A percentile compares a stretch with the other conserved stretches of the same genome.
These are phyloP conservation scores for Malus domestica DNA, from an alignment of 306 rosid species.

Conservation along the genomic window ASM211411v1 NC_041792.1:11102907-11103406, in stretches of 20 bases:
- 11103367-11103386: too few relatives aligned
- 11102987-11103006: not conserved
- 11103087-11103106: not conserved
- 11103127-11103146: too few relatives aligned
- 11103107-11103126: not conserved
- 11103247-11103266: too few relatives aligned
- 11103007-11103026: not conserved
- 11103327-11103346: not conserved
- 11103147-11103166: too few relatives aligned
- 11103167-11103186: not conserved
- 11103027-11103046: not conserved
- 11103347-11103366: not conserved
- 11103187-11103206: not conserved
- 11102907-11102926: not conserved
- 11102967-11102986: slow-evolving; percentile 8
- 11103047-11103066: not conserved
- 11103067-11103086: not conserved
- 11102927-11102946: not conserved
- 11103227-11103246: too few relatives aligned
- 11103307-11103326: not conserved
- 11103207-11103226: too few relatives aligned
- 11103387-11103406: too few relatives aligned
- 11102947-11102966: slow-evolving; percentile 7
- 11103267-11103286: too few relatives aligned
- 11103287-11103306: too few relatives aligned